A percentile compares a stretch with the other conserved stretches of the same genome.
Conservation (phyloP, 2,329 filamentous ascomycete genomes). For the Aspergillus ochraceus region DNA sequence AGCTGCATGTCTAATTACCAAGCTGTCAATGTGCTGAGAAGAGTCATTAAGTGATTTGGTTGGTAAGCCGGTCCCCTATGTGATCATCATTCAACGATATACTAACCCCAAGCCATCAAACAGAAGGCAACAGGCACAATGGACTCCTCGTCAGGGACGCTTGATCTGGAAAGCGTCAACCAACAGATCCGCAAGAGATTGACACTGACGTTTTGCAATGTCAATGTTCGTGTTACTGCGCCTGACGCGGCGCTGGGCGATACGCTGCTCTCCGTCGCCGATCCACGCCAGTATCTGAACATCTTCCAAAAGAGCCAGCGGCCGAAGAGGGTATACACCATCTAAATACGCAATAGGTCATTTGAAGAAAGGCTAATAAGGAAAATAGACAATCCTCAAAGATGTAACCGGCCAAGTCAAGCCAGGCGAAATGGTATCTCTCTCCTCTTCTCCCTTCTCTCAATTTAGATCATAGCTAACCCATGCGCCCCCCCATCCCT, state of each 20-base stretch:
- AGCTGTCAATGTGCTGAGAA: no score
- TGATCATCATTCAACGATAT: neutral
- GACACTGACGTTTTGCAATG: slow-evolving; percentile 37
- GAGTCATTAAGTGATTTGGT: no score
- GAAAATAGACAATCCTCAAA: slow-evolving; percentile 39
- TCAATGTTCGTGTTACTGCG: slow-evolving; percentile 37
- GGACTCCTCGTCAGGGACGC: slow-evolving; percentile 30
- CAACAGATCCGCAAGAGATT: slow-evolving; percentile 29
- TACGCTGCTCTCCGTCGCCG: slow-evolving; percentile 33
- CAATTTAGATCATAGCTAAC: neutral
- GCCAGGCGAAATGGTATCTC: slow-evolving; percentile 45
- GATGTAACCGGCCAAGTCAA: slow-evolving; percentile 41
- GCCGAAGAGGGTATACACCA: slow-evolving; percentile 29
- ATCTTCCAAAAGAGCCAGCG: slow-evolving; percentile 19
- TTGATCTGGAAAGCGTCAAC: slow-evolving; percentile 26
- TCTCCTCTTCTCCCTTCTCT: neutral
- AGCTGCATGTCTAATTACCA: no score
- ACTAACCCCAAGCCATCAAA: neutral
- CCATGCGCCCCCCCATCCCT: no score
- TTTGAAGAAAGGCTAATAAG: neutral
- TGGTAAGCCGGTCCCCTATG: no score
- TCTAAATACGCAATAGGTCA: neutral
- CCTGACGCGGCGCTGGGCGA: slow-evolving; percentile 37
- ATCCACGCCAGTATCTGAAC: slow-evolving; percentile 30
- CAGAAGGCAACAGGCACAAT: slow-evolving; percentile 8